Base-by-base conservation (phyloP, 495 filamentous ascomycete species). In the Entonaema liquescens region DNA sequence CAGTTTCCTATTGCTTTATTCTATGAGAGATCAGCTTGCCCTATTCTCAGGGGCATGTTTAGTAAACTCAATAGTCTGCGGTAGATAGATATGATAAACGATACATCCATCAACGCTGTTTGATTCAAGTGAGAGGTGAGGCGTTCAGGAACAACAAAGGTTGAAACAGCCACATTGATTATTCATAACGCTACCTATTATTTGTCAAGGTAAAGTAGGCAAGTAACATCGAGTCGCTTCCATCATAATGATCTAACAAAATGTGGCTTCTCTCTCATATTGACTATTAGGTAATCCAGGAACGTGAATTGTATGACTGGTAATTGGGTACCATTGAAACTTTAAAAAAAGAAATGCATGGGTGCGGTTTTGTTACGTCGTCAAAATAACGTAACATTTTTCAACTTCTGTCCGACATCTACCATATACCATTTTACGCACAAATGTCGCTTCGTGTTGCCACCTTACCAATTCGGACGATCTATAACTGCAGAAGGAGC, bases 311-410 rank as follows among this genome's bases (percentile, higher is more conserved):
- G 15, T 11, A 47, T 23, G 19, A 47, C 42, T 12, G 25, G 25
- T 29, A 28, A 53, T 53, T 53, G 49, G 49, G 4, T 53, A 29
- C 49, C 49, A 53, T 29, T 17, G 23, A 23, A 47, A 47, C 4
- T 15, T 29, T 25, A 49, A 25, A 29, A 26, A 29, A 29, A 28
- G 5, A 21, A 21, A 12, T 26, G 35, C 36, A 23, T 44, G n/a
- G n/a, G 17, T 54, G 47, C 56, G 59, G 13, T 68, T 62, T 62
- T 17, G 23, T 19, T 42, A 38, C 9, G 7, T 50, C 21, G 28
- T 70, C 50, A 58, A 52, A 52, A 65, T 57, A 62, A 67, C 63
- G 69, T 72, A 72, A 72, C 64, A 72, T 65, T 65, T 61, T 52
- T 25, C 60, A 57, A 36, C 47, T 25, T 25, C 42, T 54, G n/a